Base-by-base conservation (phyloP, 306 rosid species). In the Betula pendula region DNA sequence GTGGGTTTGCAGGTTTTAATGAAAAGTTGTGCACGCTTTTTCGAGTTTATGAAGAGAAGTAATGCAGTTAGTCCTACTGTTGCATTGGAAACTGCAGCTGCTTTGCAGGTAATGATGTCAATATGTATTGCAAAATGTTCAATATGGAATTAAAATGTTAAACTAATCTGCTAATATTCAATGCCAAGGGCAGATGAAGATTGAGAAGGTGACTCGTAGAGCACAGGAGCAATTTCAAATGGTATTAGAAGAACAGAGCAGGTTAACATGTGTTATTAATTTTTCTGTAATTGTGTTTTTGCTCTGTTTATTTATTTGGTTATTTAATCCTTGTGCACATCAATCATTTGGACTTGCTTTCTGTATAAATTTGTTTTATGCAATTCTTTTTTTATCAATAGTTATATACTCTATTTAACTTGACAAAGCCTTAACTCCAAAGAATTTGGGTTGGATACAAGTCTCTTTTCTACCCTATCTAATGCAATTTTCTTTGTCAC, bases 181-280 rank as follows among this genome's bases (percentile, higher is more conserved):
- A 72, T 75, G 73, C 49, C 13, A 70, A 56, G 83, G 77, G 81
- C 89, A 95, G 99, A 84, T 90, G 90, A 93, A 87, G 79, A 79
- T 95, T 75, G 99, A 92, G 91, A 76, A 86, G 84, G 97, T 92
- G 78, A 90, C 97, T 82, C 97, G 98, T 31, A 88, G 92, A 84
- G 97, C 98, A 8, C 97, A 92, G 74, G 99, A 90, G 87, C 99
- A 95, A 82, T 88, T 95, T 82, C 99, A 95, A 82, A 90, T 88
- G 89, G 97, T 82, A 51, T 78, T 95, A 77, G 99, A 95, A 85
- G 97, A 92, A 79, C 89, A 92, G 85, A 95, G 92, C 92, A 92
- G 97, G 99, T 90, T 35, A 77, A 17, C 19, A 44, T 55, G 2
- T 51, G 31, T 58, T 53, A 16, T 66, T 4, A 19, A 8, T 45